Evolutionary conservation across 2,329 filamentous ascomycete genomes (phyloP), one percentile per base, ranked within the genome.

Genomic region (Cercospora sojina): DNA sequence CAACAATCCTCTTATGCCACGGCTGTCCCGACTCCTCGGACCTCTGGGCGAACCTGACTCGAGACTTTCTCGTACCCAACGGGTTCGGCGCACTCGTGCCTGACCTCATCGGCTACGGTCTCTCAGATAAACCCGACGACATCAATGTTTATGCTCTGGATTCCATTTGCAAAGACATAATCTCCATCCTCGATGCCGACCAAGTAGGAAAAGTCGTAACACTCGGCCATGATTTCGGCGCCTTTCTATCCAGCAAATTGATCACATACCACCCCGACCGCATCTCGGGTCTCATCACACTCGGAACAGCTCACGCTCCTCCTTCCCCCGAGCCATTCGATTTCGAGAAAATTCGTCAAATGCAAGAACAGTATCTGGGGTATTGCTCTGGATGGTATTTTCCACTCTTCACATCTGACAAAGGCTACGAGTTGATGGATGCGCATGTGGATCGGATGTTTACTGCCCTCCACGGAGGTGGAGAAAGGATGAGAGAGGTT

Each of bases 151-250:
- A 83, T 69, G 72, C 71, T 4, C 76, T 72, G 62, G 63, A 76
- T 18, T 71, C 67, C 16, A 73, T 80, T 65, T 69, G 77, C 5
- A 72, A 73, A 23, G 80, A 83, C 64, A 57, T 80, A 5, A 62
- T 73, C 2, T 77, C 79, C 6, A 80, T 83, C 5, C 72, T 83
- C 7, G 73, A 79, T 59, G 64, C 70, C 9, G 79, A 82, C 69
- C 64, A 72, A 5, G 55, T 80, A 20, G 32, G 68, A 38, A 72
- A 74, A 43, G 75, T 77, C 41, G 74, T 84, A 60, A 76, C 79
- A 1, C 73, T 84, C 29, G 83, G 83, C 56, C 83, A 85, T 67
- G 83, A 85, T 71, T 85, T 82, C 81, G 83, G 83, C 43, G 77
- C 78, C 16, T 64, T 62, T 5, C 64, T 81, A 5, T 78, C 80